Evolutionary conservation across 495 filamentous ascomycete genomes (phyloP), one percentile per base, ranked within the genome.

Genomic region (Collariella sp.): DNA sequence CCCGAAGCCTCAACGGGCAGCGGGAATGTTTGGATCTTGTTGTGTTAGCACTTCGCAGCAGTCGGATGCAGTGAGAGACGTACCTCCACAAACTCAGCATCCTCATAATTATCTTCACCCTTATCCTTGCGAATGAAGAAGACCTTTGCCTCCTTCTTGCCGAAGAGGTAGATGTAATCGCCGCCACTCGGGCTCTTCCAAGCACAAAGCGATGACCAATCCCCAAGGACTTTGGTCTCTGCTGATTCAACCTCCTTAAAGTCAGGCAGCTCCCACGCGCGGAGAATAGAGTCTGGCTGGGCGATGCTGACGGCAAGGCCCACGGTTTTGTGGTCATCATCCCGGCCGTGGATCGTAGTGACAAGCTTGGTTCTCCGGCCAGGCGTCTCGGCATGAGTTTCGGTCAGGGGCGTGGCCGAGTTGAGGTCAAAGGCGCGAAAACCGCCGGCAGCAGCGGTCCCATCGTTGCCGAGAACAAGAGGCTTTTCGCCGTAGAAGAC

Each of bases 291-390:
- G 16, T 55, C 52, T n/a, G 52, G 19, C 35, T 46, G 42, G 9
- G 20, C 52, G 23, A 55, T 55, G 22, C 42, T 55, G 11, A 55
- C 44, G 5, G 23, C 52, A 10, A 55, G 43, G n/a, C 38, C 49
- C 1, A 26, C 10, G 4, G 24, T 11, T 24, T 51, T 42, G 7
- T 38, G 20, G 20, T 41, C 24, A 9, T 47, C 35, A 12, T 33
- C 33, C 16, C 43, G 29, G 16, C 43, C 35, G 16, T 55, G 44
- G 33, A 47, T 40, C 11, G 52, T 48, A 15, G 52, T 48, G 3
- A 55, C 52, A 0, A 55, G n/a, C 36, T 55, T 55, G 23, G 44
- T 55, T 4, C 49, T 41, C 3, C 52, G 52, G 13, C 52, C 52
- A 12, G 52, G 33, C 11, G 52, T 48, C 33, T 46, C 42, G 35